Conservation (phyloP, 805 yeast species). For the Saccharomycopsis vini region DNA sequence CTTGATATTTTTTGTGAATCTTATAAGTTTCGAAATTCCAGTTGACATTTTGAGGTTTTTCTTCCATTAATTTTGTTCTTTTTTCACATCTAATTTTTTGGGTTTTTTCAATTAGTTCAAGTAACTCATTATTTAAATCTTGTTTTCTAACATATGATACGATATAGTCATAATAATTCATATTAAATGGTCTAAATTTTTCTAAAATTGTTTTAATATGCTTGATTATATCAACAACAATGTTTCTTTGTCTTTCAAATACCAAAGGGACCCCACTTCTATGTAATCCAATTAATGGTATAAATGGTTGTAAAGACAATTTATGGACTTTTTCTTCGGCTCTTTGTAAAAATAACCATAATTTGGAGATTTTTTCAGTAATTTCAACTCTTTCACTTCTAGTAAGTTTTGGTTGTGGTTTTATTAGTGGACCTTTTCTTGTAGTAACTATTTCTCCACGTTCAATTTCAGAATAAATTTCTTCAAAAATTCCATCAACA, state of each 20-base stretch:
- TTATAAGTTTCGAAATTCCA: conserved; percentile 1
- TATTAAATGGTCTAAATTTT: not conserved
- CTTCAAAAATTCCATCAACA: conserved; percentile 6
- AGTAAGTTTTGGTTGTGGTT: not conserved
- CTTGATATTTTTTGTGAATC: not conserved
- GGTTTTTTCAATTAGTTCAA: not conserved
- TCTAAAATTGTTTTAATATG: conserved; percentile 4
- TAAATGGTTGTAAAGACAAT: not conserved
- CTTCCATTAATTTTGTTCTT: not conserved
- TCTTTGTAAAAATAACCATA: not conserved
- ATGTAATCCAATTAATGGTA: conserved; percentile 7
- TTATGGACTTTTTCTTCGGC: conserved; percentile 5
- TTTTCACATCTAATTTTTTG: not conserved
- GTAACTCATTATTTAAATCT: no score
- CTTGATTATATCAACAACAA: conserved; percentile 7
- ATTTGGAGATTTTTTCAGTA: not conserved
- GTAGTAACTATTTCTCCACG: not conserved
- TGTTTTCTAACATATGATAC: not conserved
- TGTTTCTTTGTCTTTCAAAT: conserved; percentile 10
- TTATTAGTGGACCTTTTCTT: not conserved
- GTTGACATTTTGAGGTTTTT: not conserved
- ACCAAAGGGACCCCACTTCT: conserved; percentile 5
- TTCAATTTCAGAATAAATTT: not conserved
- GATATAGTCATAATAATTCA: conserved; percentile 1
- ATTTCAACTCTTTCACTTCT: not conserved